Evolutionary conservation across 345 rosid genomes (phyloP).

Genomic region (Ceriops decandra): DNA sequence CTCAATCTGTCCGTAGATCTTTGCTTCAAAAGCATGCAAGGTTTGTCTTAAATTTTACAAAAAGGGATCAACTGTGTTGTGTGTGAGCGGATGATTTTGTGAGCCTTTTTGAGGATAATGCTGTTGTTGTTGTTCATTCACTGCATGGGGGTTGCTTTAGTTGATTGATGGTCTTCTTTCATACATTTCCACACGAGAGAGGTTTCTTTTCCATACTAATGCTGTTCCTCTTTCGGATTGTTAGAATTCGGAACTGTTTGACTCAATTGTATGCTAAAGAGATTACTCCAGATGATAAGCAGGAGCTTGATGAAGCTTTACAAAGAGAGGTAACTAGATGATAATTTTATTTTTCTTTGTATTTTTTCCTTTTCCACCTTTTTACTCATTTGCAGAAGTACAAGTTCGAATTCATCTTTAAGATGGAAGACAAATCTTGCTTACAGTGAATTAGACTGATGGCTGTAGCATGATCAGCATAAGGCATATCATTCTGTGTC

Average conservation of each 20-base stretch:
- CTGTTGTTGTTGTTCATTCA: neutral
- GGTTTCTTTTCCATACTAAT: no score
- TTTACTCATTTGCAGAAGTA: neutral
- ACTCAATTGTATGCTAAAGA: conserved; percentile 88
- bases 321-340: conserved; percentile 70
- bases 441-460: no score
- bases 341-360: neutral
- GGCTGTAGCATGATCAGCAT: no score
- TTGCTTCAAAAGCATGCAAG: conserved; percentile 96
- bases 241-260: conserved; percentile 83
- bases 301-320: conserved; percentile 94
- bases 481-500: no score
- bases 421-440: no score
- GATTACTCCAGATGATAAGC: conserved; percentile 97
- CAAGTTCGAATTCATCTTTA: neutral
- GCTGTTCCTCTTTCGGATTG: neutral
- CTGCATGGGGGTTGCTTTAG: neutral
- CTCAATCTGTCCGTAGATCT: conserved; percentile 32
- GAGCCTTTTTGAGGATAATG: neutral
- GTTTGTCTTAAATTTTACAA: conserved; percentile 26
- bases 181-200: neutral
- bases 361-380: neutral
- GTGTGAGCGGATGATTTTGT: neutral
- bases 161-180: neutral
- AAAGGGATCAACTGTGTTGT: neutral